A percentile compares a stretch with the other conserved stretches of the same genome.
Evolutionary conservation across 768 basidiomycete genomes (phyloP).

Genomic region (Mycena maculata): DNA sequence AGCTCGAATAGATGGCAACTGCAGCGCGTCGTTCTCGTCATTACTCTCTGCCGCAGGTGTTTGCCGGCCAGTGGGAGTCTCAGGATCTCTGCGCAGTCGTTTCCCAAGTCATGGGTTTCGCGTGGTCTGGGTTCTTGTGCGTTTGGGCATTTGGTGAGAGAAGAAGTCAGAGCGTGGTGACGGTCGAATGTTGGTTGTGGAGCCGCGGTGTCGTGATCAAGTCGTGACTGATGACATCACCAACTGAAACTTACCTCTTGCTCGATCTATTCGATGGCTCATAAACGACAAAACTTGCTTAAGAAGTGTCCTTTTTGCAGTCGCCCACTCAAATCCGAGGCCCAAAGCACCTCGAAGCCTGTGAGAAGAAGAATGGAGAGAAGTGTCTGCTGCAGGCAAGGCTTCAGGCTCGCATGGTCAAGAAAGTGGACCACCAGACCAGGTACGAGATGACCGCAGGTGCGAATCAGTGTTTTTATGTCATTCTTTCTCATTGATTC

Average conservation of each 20-base stretch:
- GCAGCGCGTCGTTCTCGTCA: neutral
- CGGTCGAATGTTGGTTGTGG: neutral
- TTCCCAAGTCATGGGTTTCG: neutral
- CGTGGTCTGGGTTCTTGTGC: neutral
- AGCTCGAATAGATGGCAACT: neutral
- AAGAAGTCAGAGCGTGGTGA: neutral
- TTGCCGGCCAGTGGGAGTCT: neutral
- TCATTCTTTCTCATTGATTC: neutral
- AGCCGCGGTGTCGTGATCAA: neutral
- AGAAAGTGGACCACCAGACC: constrained; percentile 1
- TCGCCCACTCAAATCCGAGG: neutral
- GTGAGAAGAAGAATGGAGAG: neutral
- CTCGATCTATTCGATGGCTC: neutral
- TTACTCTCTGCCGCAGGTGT: neutral
- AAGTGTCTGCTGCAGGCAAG: neutral
- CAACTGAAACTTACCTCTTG: neutral
- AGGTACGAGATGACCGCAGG: neutral
- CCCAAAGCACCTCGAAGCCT: neutral
- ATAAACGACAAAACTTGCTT: neutral
- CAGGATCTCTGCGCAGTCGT: neutral
- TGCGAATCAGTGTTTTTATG: neutral
- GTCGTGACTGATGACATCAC: constrained; percentile 13
- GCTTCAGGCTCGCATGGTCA: neutral
- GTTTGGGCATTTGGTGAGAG: neutral
- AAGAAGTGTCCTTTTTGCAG: neutral